phyloP scores from a whole-genome alignment of 1,139 yeast genomes.

The Pichia sp. region DNA sequence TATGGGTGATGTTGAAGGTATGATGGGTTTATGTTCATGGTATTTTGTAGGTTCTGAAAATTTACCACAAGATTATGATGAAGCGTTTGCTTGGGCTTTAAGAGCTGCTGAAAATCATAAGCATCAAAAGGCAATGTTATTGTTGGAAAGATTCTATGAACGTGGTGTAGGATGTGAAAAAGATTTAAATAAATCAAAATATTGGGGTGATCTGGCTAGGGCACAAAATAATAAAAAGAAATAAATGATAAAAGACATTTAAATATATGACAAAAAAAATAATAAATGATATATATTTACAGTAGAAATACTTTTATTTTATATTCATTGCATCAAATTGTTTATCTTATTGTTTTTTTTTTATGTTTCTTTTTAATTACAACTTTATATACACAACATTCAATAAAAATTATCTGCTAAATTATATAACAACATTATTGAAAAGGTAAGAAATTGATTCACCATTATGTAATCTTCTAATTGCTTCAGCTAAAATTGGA shows the following conservation, averaged over 20 bases:
- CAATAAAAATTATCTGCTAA: not conserved
- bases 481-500: conserved; percentile 71
- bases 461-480: conserved; percentile 77
- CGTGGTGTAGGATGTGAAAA: conserved; percentile 80
- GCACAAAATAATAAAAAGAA: not conserved
- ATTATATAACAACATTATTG: conserved; percentile 34
- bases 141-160: conserved; percentile 78
- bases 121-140: conserved; percentile 73
- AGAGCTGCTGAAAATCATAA: conserved; percentile 71
- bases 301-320: too few species aligned
- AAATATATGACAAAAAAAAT: not conserved
- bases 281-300: not conserved
- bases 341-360: not conserved
- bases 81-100: conserved; percentile 92
- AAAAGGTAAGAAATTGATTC: conserved; percentile 75
- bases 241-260: not conserved
- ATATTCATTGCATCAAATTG: too few species aligned
- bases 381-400: not conserved
- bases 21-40: conserved; percentile 97
- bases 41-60: conserved; percentile 83
- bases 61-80: conserved; percentile 69
- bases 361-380: not conserved
- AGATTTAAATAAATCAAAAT: conserved; percentile 51
- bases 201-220: conserved; percentile 50
- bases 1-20: conserved; percentile 81